Evolutionary conservation across 2,329 filamentous ascomycete species (phyloP), one percentile per base, ranked within the genome.

Genomic region (Rutstroemia sp.): DNA sequence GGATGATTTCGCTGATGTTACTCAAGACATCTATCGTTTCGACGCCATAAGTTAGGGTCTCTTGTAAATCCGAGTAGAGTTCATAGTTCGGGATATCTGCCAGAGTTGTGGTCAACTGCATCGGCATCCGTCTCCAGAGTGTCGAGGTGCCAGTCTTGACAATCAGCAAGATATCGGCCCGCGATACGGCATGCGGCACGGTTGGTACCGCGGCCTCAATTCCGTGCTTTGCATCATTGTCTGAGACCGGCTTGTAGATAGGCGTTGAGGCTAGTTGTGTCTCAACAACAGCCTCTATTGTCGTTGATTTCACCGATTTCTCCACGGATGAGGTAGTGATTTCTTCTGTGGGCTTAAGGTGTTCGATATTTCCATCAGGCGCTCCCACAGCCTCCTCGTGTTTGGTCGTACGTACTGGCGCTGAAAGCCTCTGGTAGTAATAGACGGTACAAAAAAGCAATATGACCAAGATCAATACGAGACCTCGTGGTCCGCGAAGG

Each of bases 141-240:
- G 56, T 56, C 18, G 25, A 54, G 16, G 52, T 48, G 30, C 58
- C 58, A 12, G 58, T 60, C 46, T 60, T 60, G 39, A 60, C 21
- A 10, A 60, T 53, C 23, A 60, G 30, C 10, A 58, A 19, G 18
- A 60, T 47, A 27, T 60, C 56, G 25, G 41, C 23, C 27, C 56
- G 57, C 18, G 49, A 51, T 21, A 48, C 2, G 14, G 54, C n/a
- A 5, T 42, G 16, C 9, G 39, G 39, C 14, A 18, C 19, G 39
- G 16, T 23, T 6, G 34, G 23, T 8, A 18, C 21, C 6, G 8
- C 23, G 39, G 34, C 23, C n/a, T 16, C 34, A 37, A 16, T 7
- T 10, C 19, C 49, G 30, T 34, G 30, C 30, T 34, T 14, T 34
- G 30, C 9, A 34, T 34, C 30, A 27, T 34, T 37, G 23, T 39